These are phyloP conservation scores for Boletus tomentosulus DNA, from an alignment of 768 basidiomycete species.

Conservation along the genomic window DNA sequence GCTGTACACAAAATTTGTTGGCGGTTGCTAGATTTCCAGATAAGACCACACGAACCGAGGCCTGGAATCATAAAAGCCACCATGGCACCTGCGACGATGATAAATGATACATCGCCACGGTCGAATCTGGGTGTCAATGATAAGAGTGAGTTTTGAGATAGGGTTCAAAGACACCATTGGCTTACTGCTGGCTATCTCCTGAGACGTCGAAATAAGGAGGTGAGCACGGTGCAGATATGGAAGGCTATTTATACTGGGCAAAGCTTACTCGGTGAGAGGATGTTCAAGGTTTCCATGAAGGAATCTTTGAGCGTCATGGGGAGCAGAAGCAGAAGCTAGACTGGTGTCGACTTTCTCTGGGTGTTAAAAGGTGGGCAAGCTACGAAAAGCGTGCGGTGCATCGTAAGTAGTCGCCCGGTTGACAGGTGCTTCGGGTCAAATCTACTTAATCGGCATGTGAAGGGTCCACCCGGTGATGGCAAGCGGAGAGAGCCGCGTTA, in stretches of 20 bases:
- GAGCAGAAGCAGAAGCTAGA: neutral
- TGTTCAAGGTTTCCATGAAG: neutral
- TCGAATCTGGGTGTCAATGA: slow-evolving; percentile 46
- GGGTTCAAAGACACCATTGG: slow-evolving; percentile 1
- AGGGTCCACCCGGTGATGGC: neutral
- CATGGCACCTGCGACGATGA: slow-evolving; percentile 63
- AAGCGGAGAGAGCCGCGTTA: neutral
- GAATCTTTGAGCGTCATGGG: slow-evolving; percentile 8
- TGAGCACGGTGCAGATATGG: slow-evolving; percentile 5
- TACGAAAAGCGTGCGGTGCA: neutral
- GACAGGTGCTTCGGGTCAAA: neutral
- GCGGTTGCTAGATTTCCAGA: neutral
- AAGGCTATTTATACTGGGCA: neutral
- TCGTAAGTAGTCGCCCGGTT: neutral
- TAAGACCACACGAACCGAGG: slow-evolving; percentile 42
- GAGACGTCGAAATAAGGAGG: slow-evolving; percentile 3
- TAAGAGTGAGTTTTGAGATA: slow-evolving; percentile 6
- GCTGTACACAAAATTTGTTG: slow-evolving; percentile 35
- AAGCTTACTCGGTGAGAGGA: slow-evolving; percentile 15
- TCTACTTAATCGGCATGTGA: neutral
- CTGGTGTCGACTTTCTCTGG: neutral
- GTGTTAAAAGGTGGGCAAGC: neutral
- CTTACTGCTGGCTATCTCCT: slow-evolving; percentile 30
- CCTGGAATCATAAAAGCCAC: slow-evolving; percentile 79
- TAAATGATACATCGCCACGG: slow-evolving; percentile 68